These are phyloP conservation scores for Elsinoe necatrix DNA, from an alignment of 2,329 filamentous ascomycete genomes.

Conservation along the genomic window DNA sequence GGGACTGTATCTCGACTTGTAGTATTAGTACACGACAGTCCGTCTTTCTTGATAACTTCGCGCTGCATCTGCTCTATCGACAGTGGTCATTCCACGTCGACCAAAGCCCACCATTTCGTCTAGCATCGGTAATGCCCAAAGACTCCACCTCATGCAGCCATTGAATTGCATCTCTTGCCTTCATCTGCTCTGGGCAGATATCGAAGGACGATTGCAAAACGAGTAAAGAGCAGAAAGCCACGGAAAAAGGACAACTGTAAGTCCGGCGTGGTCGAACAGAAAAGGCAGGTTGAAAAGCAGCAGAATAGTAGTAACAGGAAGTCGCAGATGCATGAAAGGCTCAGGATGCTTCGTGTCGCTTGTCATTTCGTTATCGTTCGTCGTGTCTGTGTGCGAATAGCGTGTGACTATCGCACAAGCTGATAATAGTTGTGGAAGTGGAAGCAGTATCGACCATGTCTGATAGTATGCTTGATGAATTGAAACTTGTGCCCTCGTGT, in stretches of 20 bases:
- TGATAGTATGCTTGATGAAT: not conserved
- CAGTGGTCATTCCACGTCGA: not conserved
- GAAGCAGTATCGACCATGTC: not conserved
- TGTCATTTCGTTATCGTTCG: slow-evolving; percentile 2
- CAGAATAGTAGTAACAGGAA: not conserved
- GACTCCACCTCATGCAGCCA: not conserved
- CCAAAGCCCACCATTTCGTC: not conserved
- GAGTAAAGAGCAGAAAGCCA: not conserved
- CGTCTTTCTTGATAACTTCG: not conserved
- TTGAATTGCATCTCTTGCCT: not conserved
- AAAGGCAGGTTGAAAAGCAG: not conserved
- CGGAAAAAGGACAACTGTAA: not conserved
- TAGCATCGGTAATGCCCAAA: not conserved
- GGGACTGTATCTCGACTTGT: not conserved
- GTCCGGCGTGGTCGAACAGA: not conserved
- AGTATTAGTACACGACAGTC: not conserved
- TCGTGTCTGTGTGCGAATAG: not conserved
- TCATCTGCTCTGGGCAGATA: slow-evolving; percentile 5
- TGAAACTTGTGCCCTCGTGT: not conserved
- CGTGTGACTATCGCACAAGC: not conserved
- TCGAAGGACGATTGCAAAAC: not conserved
- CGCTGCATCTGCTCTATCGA: not conserved
- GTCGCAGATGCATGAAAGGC: slow-evolving; percentile 6
- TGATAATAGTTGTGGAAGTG: not conserved
- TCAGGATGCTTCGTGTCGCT: slow-evolving; percentile 11